phyloP scores from a whole-genome alignment of 805 yeast genomes.

The Yarrowia sp. region DNA sequence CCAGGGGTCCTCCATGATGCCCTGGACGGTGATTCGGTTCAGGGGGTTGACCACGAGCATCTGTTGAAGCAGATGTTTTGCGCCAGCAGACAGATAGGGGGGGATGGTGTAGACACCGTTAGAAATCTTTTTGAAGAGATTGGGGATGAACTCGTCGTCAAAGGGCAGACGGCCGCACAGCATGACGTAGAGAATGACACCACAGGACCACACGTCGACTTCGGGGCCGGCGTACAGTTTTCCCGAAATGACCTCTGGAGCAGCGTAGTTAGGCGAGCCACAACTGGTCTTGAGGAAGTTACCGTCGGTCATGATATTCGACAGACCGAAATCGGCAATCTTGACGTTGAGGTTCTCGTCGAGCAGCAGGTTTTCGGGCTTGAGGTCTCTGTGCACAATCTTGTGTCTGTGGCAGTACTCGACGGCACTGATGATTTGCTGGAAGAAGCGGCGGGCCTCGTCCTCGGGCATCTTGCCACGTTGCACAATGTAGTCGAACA shows the following conservation, averaged over 20 bases:
- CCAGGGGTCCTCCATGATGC: constrained; percentile 94
- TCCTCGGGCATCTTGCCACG: constrained; percentile 90
- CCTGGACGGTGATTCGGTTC: constrained; percentile 90
- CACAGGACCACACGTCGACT: constrained; percentile 98
- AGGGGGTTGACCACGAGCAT: constrained; percentile 96
- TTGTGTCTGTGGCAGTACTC: constrained; percentile 96
- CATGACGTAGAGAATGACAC: constrained; percentile 94
- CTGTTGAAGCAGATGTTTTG: constrained; percentile 78
- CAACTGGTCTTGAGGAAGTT: constrained; percentile 93
- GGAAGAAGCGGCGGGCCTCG: constrained; percentile 92
- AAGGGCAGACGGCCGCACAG: constrained; percentile 93
- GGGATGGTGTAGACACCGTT: constrained; percentile 94
- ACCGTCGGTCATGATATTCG: constrained; percentile 97
- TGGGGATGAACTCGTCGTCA: constrained; percentile 96
- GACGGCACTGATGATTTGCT: constrained; percentile 94
- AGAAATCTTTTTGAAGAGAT: constrained; percentile 87
- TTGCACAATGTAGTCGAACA: constrained; percentile 94
- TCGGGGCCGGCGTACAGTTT: constrained; percentile 97
- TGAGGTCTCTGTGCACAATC: constrained; percentile 94
- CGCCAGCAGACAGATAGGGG: constrained; percentile 82
- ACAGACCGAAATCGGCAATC: constrained; percentile 94
- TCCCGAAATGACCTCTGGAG: constrained; percentile 95
- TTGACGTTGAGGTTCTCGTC: constrained; percentile 92
- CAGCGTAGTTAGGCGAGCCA: constrained; percentile 97
- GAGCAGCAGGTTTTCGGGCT: constrained; percentile 89